These are phyloP conservation scores for Quercus engelmannii DNA, from an alignment of 306 rosid genomes.

Conservation along the genomic window DNA sequence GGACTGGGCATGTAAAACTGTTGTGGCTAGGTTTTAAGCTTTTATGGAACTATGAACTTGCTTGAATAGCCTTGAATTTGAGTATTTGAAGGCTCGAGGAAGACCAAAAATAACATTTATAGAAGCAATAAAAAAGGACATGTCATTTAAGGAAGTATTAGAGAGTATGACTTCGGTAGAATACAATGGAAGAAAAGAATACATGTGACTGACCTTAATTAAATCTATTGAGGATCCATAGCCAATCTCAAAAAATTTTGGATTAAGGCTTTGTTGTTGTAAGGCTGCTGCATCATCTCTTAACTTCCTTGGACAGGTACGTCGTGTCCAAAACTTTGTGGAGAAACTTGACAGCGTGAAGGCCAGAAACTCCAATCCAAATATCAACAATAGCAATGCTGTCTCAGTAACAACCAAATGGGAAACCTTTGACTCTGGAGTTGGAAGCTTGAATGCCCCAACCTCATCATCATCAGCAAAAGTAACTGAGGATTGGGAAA, in stretches of 20 bases:
- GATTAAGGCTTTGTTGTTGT: no score
- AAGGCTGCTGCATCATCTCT: slow-evolving; percentile 10
- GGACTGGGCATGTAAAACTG: not conserved
- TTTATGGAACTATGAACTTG: not conserved
- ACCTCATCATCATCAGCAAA: slow-evolving; percentile 41
- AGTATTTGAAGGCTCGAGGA: not conserved
- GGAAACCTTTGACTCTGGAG: slow-evolving; percentile 68
- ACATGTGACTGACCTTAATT: no score
- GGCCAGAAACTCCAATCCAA: slow-evolving; percentile 52
- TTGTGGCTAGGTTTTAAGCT: not conserved
- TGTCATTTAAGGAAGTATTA: no score
- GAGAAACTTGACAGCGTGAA: slow-evolving; percentile 62
- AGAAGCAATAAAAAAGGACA: no score
- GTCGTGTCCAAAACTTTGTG: slow-evolving; percentile 68
- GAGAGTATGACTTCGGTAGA: no score
- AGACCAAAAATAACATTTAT: no score
- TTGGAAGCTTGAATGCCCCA: slow-evolving; percentile 63
- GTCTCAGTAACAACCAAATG: slow-evolving; percentile 60
- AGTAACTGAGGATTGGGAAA: slow-evolving; percentile 49
- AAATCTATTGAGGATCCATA: no score
- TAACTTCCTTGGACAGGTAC: slow-evolving; percentile 46
- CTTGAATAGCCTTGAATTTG: not conserved
- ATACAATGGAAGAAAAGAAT: no score
- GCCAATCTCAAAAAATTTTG: no score
- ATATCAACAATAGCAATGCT: slow-evolving; percentile 38